Evolutionary conservation across 768 basidiomycete species (phyloP).

Genomic region (Lactifluus piperatus): DNA sequence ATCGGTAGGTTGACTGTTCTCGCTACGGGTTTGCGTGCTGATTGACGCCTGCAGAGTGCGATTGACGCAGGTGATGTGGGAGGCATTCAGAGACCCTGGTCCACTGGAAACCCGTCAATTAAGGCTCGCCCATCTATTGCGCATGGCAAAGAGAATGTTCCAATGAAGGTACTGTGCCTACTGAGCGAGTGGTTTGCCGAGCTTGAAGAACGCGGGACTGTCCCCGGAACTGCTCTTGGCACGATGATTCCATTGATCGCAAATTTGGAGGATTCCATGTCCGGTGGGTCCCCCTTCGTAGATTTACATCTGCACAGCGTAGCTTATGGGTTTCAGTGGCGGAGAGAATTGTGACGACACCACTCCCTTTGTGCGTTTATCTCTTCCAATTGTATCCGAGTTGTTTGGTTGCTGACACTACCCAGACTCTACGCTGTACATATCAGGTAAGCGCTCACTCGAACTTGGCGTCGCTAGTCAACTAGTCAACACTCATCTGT

Average conservation of each 20-base stretch:
- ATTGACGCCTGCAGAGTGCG: background rate
- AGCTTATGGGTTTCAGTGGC: conserved; percentile 30
- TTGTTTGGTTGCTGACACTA: conserved; percentile 2
- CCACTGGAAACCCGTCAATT: background rate
- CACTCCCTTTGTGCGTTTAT: conserved; percentile 52
- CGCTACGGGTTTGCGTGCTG: background rate
- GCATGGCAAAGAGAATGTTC: conserved; percentile 45
- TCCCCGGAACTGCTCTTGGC: conserved; percentile 46
- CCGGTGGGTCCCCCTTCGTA: conserved; percentile 27
- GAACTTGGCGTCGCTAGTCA: background rate
- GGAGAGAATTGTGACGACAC: conserved; percentile 55
- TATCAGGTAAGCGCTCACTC: conserved; percentile 35
- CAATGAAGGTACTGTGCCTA: conserved; percentile 45
- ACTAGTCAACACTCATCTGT: background rate
- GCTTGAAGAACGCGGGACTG: conserved; percentile 48
- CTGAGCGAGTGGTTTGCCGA: conserved; percentile 52
- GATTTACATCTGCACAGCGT: conserved; percentile 10
- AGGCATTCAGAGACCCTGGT: conserved; percentile 9
- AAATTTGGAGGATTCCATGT: conserved; percentile 46
- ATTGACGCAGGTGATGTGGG: background rate
- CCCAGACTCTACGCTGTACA: conserved; percentile 54
- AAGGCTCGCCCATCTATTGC: conserved; percentile 30
- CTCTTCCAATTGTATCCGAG: background rate
- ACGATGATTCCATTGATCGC: conserved; percentile 39
- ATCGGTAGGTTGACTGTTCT: background rate